These are phyloP conservation scores for Carex kokanica DNA, from an alignment of 176 grass and related monocot species.

Conservation along the genomic window DNA sequence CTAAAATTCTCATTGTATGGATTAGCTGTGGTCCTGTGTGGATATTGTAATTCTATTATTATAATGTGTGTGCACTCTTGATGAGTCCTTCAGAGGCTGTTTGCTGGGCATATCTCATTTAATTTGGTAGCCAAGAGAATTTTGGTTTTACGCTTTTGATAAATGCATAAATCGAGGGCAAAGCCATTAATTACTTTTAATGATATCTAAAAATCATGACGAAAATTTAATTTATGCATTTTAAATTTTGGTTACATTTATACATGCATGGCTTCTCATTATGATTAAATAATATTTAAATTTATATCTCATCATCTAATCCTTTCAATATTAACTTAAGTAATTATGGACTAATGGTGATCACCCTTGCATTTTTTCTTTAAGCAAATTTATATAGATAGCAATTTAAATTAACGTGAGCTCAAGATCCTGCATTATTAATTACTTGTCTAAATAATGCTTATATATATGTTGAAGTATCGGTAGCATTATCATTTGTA, in stretches of 20 bases:
- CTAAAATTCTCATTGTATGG: not conserved
- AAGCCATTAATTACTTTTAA: not conserved
- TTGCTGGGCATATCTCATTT: not conserved
- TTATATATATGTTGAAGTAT: too few species aligned
- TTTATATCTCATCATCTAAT: too few species aligned
- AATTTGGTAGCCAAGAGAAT: not conserved
- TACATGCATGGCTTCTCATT: not conserved
- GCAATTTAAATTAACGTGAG: too few species aligned
- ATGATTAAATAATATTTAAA: too few species aligned
- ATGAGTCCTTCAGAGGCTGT: not conserved
- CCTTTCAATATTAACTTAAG: too few species aligned
- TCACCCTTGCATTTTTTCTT: too few species aligned
- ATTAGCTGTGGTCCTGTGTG: not conserved
- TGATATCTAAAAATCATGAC: not conserved
- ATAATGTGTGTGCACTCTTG: not conserved
- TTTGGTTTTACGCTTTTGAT: not conserved
- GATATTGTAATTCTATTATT: not conserved
- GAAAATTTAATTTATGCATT: not conserved
- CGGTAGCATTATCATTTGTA: not conserved
- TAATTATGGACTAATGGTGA: too few species aligned
- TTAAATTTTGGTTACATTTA: too few species aligned
- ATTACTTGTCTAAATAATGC: too few species aligned
- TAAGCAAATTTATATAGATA: too few species aligned
- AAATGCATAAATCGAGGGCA: not conserved
- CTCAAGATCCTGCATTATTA: too few species aligned